A percentile compares a stretch with the other conserved stretches of the same genome.
phyloP scores from a whole-genome alignment of 192 early-diverging fungal species.

The Pecoramyces ruminantium region DNA sequence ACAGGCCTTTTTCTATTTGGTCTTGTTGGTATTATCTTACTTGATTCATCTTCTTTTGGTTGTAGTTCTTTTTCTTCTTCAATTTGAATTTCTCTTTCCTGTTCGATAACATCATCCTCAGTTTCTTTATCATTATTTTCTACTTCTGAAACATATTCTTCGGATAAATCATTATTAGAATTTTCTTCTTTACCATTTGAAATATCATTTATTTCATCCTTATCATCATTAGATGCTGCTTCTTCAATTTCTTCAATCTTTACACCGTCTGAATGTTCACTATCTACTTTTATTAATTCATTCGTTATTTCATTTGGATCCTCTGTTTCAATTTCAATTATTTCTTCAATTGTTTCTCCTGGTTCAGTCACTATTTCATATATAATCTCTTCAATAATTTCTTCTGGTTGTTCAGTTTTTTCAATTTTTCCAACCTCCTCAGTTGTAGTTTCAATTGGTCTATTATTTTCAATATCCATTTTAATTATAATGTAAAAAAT shows the following conservation, averaged over 20 bases:
- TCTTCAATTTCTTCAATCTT: neutral
- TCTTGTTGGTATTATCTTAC: neutral
- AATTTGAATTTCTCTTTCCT: too few species aligned
- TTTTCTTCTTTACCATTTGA: neutral
- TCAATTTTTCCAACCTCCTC: too few species aligned
- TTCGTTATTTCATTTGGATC: neutral
- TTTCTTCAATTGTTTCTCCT: neutral
- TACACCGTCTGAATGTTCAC: neutral
- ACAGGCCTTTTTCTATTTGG: neutral
- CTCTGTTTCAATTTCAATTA: neutral
- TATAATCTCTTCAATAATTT: neutral
- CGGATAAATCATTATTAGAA: too few species aligned
- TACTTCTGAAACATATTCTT: neutral
- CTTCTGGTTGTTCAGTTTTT: neutral
- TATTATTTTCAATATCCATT: neutral
- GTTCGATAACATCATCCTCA: too few species aligned
- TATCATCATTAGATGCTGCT: too few species aligned
- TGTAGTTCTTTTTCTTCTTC: too few species aligned
- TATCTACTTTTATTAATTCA: neutral
- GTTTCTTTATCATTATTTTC: too few species aligned
- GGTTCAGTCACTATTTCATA: neutral
- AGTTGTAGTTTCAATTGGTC: neutral
- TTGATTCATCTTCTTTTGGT: too few species aligned
- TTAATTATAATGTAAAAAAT: too few species aligned
- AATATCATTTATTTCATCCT: neutral